Evolutionary conservation across 371 early-diverging fungal genomes (phyloP).

Genomic region (Rhizopus stolonifer): DNA sequence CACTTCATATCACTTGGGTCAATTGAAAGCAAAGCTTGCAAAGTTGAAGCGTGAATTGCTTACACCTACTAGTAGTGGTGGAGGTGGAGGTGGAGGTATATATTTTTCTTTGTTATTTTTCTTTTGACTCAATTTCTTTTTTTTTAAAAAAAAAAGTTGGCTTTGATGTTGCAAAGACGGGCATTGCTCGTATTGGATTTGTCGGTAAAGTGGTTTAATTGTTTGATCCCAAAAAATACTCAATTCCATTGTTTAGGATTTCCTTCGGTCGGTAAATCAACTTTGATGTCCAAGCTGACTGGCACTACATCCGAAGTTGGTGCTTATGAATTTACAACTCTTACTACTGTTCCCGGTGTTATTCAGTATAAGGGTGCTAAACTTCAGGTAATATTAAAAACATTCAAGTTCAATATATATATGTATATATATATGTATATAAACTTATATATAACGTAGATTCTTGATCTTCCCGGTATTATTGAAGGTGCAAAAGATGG

Average conservation of each 20-base stretch:
- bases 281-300: slow-evolving; percentile 97
- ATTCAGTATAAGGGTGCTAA: slow-evolving; percentile 99
- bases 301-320: slow-evolving; percentile 97
- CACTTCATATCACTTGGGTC: slow-evolving; percentile 98
- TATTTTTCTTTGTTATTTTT: no score
- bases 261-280: slow-evolving; percentile 98
- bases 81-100: slow-evolving; percentile 66
- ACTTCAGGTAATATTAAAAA: slow-evolving; percentile 72
- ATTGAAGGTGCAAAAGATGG: slow-evolving; percentile 99
- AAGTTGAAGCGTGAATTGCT: slow-evolving; percentile 94
- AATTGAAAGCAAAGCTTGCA: slow-evolving; percentile 98
- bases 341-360: slow-evolving; percentile 97
- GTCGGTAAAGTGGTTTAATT: slow-evolving; percentile 53
- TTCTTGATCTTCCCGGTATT: slow-evolving; percentile 87
- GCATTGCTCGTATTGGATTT: slow-evolving; percentile 95
- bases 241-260: slow-evolving; percentile 74
- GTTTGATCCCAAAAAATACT: neutral
- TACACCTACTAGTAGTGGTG: slow-evolving; percentile 81
- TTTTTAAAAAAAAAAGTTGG: no score
- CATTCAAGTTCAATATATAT: no score
- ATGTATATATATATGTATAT: no score
- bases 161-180: slow-evolving; percentile 96
- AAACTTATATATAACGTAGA: no score
- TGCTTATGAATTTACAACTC: slow-evolving; percentile 99
- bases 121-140: no score